phyloP scores from a whole-genome alignment of 805 yeast genomes.

The Scheffersomyces amazonensis region DNA sequence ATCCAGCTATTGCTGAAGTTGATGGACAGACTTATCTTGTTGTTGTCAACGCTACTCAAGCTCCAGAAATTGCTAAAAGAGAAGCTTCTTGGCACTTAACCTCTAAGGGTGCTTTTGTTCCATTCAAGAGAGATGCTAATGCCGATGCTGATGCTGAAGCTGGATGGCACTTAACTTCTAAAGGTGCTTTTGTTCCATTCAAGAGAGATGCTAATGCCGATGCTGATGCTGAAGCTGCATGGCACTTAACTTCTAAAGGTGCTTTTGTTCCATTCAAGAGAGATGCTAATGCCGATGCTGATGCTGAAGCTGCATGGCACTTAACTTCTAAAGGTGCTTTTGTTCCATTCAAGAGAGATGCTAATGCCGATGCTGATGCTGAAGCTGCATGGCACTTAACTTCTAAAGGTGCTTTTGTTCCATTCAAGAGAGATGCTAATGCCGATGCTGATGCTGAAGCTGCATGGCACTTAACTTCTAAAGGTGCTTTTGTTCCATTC shows the following conservation, averaged over 20 bases:
- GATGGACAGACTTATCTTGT: constrained; percentile 1
- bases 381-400: constrained; percentile 1
- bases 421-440: constrained; percentile 1
- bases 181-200: constrained; percentile 1
- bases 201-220: constrained; percentile 1
- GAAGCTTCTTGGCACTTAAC: constrained; percentile 1
- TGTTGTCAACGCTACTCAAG: constrained; percentile 2
- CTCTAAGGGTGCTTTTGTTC: constrained; percentile 1
- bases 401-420: neutral
- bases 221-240: constrained; percentile 1
- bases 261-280: constrained; percentile 2
- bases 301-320: neutral
- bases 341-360: constrained; percentile 1
- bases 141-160: neutral
- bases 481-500: neutral
- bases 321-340: constrained; percentile 1
- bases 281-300: constrained; percentile 1
- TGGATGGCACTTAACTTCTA: neutral
- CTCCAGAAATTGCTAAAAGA: neutral
- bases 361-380: constrained; percentile 1
- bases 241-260: constrained; percentile 1
- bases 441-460: neutral
- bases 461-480: neutral
- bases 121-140: constrained; percentile 1
- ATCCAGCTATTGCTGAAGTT: constrained; percentile 1